phyloP scores from a whole-genome alignment of 208 protist species.

The Leishmania tropica region DNA sequence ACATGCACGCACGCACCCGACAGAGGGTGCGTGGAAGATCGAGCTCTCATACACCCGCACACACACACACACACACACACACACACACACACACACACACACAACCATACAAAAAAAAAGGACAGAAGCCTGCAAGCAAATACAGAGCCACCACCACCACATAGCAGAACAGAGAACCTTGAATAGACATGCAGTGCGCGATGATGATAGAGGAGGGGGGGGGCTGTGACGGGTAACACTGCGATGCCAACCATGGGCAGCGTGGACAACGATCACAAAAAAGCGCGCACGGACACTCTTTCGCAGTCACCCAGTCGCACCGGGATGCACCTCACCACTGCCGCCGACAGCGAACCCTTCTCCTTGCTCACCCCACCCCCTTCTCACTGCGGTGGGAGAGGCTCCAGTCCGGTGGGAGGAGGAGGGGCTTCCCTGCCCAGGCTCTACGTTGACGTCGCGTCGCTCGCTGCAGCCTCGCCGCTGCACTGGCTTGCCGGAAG shows the following conservation, averaged over 20 bases:
- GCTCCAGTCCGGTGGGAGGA: background rate
- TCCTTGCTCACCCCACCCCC: background rate
- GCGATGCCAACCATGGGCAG: background rate
- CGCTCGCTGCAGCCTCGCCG: slow-evolving; percentile 29
- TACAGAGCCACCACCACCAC: no score
- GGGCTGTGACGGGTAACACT: background rate
- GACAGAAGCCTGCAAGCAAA: background rate
- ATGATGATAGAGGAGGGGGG: background rate
- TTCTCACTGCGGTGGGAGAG: slow-evolving; percentile 1
- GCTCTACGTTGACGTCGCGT: slow-evolving; percentile 24
- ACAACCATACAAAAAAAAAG: background rate
- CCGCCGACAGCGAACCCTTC: background rate
- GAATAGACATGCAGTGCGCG: background rate
- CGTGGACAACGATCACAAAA: background rate
- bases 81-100: background rate
- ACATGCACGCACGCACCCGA: background rate
- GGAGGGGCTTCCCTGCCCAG: background rate
- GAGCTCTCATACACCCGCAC: no score
- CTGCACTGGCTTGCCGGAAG: background rate
- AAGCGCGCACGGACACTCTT: background rate
- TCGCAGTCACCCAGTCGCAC: background rate
- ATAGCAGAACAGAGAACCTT: no score
- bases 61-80: background rate
- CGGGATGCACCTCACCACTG: background rate
- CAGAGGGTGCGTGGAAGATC: no score